A percentile compares a stretch with the other conserved stretches of the same genome.
These are phyloP conservation scores for Gracilaria gracilis DNA, from an alignment of 23 red algal species.

Conservation along the genomic window DNA sequence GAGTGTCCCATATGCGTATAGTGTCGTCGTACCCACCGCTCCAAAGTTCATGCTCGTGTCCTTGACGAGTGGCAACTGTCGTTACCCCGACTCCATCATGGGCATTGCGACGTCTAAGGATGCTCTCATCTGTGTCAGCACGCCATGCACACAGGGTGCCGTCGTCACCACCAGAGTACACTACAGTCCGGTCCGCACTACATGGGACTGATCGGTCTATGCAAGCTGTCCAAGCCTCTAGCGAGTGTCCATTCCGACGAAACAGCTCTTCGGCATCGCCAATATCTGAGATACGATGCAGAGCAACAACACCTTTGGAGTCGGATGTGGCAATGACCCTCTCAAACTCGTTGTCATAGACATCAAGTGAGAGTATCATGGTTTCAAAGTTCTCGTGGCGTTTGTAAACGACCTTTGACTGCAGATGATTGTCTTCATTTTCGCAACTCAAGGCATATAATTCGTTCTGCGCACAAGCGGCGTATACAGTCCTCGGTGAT, in stretches of 20 bases:
- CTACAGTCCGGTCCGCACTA: background rate
- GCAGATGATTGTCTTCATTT: background rate
- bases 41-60: slow-evolving; percentile 39
- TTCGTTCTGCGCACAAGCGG: slow-evolving; percentile 36
- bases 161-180: slow-evolving; percentile 77
- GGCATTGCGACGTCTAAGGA: slow-evolving; percentile 20
- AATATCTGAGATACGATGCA: slow-evolving; percentile 2
- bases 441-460: slow-evolving; percentile 8
- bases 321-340: slow-evolving; percentile 21
- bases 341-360: background rate
- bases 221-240: slow-evolving; percentile 52
- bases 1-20: slow-evolving; percentile 63
- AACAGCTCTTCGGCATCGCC: background rate
- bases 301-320: slow-evolving; percentile 15
- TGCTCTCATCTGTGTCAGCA: background rate
- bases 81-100: slow-evolving; percentile 78
- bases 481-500: slow-evolving; percentile 8
- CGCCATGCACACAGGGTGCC: slow-evolving; percentile 36
- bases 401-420: background rate
- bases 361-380: slow-evolving; percentile 41
- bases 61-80: background rate
- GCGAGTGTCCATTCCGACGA: background rate
- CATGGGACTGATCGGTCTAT: background rate
- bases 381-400: background rate
- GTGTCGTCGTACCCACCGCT: slow-evolving; percentile 75